Percentiles rank a stretch among this genome's conserved stretches.
These are phyloP conservation scores for Phylloporus sp. DNA, from an alignment of 768 basidiomycete species.

Conservation along the genomic window DNA sequence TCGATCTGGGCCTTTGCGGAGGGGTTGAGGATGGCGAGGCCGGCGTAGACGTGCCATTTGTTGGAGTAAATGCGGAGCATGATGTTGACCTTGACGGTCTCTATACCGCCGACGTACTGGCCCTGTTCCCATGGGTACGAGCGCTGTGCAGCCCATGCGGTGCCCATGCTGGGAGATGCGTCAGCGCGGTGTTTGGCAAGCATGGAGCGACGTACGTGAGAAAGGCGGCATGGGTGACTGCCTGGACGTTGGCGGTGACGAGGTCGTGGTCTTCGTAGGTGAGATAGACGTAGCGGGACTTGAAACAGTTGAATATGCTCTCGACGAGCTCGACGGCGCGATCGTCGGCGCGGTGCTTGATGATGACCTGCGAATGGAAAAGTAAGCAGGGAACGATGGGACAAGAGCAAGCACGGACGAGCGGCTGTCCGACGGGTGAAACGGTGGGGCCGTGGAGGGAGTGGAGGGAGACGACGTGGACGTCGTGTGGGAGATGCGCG, in stretches of 20 bases:
- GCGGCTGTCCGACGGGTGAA: slow-evolving; percentile 80
- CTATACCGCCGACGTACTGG: slow-evolving; percentile 93
- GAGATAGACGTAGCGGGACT: slow-evolving; percentile 84
- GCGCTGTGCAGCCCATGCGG: slow-evolving; percentile 77
- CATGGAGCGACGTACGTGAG: slow-evolving; percentile 60
- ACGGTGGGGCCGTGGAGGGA: slow-evolving; percentile 93
- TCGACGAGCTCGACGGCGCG: slow-evolving; percentile 74
- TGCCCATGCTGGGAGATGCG: slow-evolving; percentile 75
- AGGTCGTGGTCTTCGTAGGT: slow-evolving; percentile 96
- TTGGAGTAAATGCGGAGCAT: slow-evolving; percentile 94
- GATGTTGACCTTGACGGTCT: slow-evolving; percentile 95
- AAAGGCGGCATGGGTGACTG: slow-evolving; percentile 97
- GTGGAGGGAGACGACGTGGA: slow-evolving; percentile 88
- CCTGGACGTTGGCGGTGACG: slow-evolving; percentile 97
- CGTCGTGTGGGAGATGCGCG: slow-evolving; percentile 76
- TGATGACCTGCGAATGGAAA: too few species aligned
- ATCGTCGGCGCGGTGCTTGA: slow-evolving; percentile 78
- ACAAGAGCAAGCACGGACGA: slow-evolving; percentile 47
- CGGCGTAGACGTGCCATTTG: slow-evolving; percentile 99
- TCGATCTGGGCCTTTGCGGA: slow-evolving; percentile 84
- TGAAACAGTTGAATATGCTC: slow-evolving; percentile 70
- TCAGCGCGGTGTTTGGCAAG: slow-evolving; percentile 5
- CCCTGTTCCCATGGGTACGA: slow-evolving; percentile 95
- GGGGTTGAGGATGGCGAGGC: slow-evolving; percentile 96
- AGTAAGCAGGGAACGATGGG: neutral